Evolutionary conservation across 129 eudicot species (phyloP), one percentile per base, ranked within the genome.

Genomic region (Apium graveolens): DNA sequence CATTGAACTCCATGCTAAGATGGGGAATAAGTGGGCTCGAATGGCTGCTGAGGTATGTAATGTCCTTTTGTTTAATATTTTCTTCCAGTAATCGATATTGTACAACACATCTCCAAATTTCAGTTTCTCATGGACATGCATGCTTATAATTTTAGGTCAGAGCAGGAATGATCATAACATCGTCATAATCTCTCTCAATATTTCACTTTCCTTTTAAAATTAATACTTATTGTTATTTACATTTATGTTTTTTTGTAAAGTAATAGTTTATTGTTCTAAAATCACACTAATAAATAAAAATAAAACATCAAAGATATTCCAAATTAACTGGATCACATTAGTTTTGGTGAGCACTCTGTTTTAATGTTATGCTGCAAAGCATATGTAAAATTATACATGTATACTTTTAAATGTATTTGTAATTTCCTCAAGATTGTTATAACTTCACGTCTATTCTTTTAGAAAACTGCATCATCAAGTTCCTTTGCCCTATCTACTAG

Each of bases 21-120:
- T 94, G 91, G 98, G 98, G 43, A 94, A 94, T 81, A 94, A 91
- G 81, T 94, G 98, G 98, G 98, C 98, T 37, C 91, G 93, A 77
- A 94, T 94, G 98, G 98, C 98, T 82, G 87, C 90, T 26, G 93
- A 91, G 97, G 97, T 91, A 38, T 42, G 80, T 81, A 62, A 35
- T 74, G 48, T 18, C 80, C 73, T 79, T 27, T 27, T 79, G 35
- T 18, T 39, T 6, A 20, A 13, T n/a, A 26, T 79, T 55, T 20
- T 70, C 3, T 32, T 6, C 73, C 24, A 38, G 78, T 26, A 51
- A 32, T 85, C 38, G 51, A 73, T n/a, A 45, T 35, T 27, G 65
- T 32, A 12, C 46, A 13, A 27, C 34, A 39, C 18, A 11, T 45
- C 26, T 38, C 46, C 74, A 14, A 14, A 35, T 16, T 46, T 24